These are phyloP conservation scores for Penicillium sp. DNA, from an alignment of 2,329 filamentous ascomycete genomes.

Conservation along the genomic window DNA sequence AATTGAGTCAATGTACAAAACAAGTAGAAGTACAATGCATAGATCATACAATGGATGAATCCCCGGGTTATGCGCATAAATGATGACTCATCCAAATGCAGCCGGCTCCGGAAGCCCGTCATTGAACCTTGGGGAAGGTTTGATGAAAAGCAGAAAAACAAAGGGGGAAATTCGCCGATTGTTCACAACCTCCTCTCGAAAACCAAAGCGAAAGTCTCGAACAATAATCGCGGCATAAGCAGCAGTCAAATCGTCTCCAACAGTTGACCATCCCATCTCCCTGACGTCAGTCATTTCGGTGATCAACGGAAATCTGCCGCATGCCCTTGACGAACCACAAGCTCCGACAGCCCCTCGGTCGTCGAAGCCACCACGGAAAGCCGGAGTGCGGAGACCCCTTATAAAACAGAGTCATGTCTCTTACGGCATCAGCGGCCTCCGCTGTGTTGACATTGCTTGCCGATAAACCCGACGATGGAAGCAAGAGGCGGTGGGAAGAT, in stretches of 20 bases:
- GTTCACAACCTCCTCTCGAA: neutral
- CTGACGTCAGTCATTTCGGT: slow-evolving; percentile 30
- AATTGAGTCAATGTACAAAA: too few relatives aligned
- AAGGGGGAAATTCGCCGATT: neutral
- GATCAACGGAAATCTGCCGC: slow-evolving; percentile 5
- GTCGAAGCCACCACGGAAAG: neutral
- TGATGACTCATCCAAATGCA: slow-evolving; percentile 5
- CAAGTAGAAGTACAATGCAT: neutral
- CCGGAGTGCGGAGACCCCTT: neutral
- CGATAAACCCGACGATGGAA: slow-evolving; percentile 19
- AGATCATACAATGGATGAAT: neutral
- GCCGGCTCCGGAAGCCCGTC: neutral
- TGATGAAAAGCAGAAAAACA: slow-evolving; percentile 5
- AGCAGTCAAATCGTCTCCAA: neutral
- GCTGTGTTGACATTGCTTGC: slow-evolving; percentile 23
- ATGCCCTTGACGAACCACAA: slow-evolving; percentile 9
- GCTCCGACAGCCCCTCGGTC: slow-evolving; percentile 12
- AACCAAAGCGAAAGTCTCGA: neutral
- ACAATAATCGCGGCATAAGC: neutral
- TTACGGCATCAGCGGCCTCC: slow-evolving; percentile 29
- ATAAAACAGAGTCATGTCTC: slow-evolving; percentile 28
- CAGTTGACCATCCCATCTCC: slow-evolving; percentile 1
- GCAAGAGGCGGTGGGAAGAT: slow-evolving; percentile 30
- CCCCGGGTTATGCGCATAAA: neutral
- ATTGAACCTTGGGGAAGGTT: slow-evolving; percentile 2